These are phyloP conservation scores for Cladorrhinum samala DNA, from an alignment of 495 filamentous ascomycete genomes.

Conservation along the genomic window DNA sequence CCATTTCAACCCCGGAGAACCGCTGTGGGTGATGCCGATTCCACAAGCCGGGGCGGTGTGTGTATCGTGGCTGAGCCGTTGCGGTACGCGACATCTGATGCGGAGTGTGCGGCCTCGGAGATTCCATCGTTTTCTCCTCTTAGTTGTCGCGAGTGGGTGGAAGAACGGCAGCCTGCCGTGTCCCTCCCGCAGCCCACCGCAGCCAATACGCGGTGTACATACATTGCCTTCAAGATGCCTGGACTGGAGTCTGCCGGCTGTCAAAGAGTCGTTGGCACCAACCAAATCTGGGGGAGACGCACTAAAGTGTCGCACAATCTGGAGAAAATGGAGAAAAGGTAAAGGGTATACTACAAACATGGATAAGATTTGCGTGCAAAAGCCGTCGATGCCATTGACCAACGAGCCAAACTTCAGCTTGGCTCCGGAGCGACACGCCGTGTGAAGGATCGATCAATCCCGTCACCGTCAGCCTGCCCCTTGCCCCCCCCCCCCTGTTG, in stretches of 20 bases:
- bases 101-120: constrained; percentile 12
- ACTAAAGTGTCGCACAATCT: not conserved
- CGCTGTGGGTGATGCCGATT: constrained; percentile 15
- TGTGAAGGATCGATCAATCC: not conserved
- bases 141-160: not conserved
- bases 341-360: not conserved
- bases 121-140: constrained; percentile 4
- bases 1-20: not conserved
- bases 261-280: not conserved
- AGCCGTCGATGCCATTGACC: not conserved
- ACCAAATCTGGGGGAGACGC: not conserved
- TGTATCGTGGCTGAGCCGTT: constrained; percentile 27
- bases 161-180: too few species aligned
- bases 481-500: too few species aligned
- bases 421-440: not conserved
- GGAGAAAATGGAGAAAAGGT: too few species aligned
- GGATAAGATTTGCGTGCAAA: not conserved
- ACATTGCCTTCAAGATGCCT: too few species aligned
- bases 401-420: not conserved
- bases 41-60: constrained; percentile 20
- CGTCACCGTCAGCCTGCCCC: too few species aligned
- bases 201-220: too few species aligned
- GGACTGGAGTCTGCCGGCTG: not conserved
- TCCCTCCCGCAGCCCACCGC: too few species aligned
- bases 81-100: constrained; percentile 15